These are phyloP conservation scores for Penicillium macrosclerotiorum DNA, from an alignment of 495 filamentous ascomycete genomes.

Conservation along the genomic window DNA sequence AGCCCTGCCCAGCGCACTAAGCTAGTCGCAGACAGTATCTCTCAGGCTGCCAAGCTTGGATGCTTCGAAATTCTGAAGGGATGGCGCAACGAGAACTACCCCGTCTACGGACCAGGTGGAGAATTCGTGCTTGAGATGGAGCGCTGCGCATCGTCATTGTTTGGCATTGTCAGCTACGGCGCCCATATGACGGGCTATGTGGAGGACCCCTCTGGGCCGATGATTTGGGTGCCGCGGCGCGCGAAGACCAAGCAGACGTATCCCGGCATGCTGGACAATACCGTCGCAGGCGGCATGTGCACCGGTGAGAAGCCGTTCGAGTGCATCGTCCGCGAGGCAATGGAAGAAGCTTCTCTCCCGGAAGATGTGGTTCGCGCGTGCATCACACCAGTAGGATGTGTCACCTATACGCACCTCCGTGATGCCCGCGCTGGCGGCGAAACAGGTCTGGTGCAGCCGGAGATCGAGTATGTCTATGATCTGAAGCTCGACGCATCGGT, in stretches of 20 bases:
- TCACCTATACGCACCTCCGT: slow-evolving; percentile 84
- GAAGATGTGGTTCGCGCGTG: slow-evolving; percentile 61
- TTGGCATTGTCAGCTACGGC: slow-evolving; percentile 85
- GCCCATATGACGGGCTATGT: slow-evolving; percentile 85
- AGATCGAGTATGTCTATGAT: slow-evolving; percentile 91
- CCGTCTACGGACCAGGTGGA: slow-evolving; percentile 65
- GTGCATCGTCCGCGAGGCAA: slow-evolving; percentile 78
- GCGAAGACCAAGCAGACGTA: slow-evolving; percentile 79
- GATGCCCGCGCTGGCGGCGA: slow-evolving; percentile 80
- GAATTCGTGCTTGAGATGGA: slow-evolving; percentile 76
- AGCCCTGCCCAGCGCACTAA: slow-evolving; percentile 58
- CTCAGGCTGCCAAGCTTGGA: slow-evolving; percentile 59
- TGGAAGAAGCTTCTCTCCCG: slow-evolving; percentile 86
- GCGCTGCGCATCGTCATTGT: slow-evolving; percentile 71
- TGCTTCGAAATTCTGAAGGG: slow-evolving; percentile 72
- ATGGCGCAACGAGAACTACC: slow-evolving; percentile 89
- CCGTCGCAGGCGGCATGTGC: slow-evolving; percentile 85
- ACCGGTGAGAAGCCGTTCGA: slow-evolving; percentile 74
- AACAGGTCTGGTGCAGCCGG: slow-evolving; percentile 82
- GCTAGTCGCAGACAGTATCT: slow-evolving; percentile 56
- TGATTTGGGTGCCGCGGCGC: slow-evolving; percentile 82
- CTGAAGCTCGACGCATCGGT: slow-evolving; percentile 70
- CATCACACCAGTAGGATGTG: slow-evolving; percentile 59
- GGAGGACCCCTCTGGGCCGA: slow-evolving; percentile 57
- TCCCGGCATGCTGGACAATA: slow-evolving; percentile 86